These are phyloP conservation scores for Termitomyces sp. DNA, from an alignment of 768 basidiomycete genomes.

Conservation along the genomic window DNA sequence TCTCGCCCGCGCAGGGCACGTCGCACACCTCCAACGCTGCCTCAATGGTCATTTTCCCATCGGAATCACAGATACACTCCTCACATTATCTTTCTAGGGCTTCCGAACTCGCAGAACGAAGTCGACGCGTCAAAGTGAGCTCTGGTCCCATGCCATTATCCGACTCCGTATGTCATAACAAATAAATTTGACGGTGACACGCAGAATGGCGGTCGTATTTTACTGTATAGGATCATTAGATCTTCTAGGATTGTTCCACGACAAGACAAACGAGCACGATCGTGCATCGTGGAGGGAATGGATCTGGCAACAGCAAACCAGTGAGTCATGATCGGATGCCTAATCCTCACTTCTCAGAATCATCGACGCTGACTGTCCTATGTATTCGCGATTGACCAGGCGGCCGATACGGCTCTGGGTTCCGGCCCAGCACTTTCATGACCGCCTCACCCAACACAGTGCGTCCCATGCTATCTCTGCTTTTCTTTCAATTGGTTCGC, in stretches of 20 bases:
- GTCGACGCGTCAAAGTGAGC: conserved; percentile 71
- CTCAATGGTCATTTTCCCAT: conserved; percentile 41
- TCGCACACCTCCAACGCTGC: conserved; percentile 65
- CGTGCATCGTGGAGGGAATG: conserved; percentile 71
- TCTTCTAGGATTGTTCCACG: conserved; percentile 54
- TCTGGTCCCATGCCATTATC: background rate
- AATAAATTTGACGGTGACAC: background rate
- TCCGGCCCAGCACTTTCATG: conserved; percentile 76
- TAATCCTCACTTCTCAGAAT: background rate
- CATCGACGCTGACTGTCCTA: background rate
- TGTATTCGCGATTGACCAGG: conserved; percentile 31
- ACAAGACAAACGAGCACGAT: conserved; percentile 48
- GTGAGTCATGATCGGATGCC: conserved; percentile 44
- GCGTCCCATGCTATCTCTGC: conserved; percentile 7
- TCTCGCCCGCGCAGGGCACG: conserved; percentile 53
- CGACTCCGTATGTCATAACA: conserved; percentile 8
- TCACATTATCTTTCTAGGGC: conserved; percentile 30
- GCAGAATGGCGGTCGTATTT: conserved; percentile 81
- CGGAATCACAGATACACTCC: conserved; percentile 1
- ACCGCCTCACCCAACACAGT: conserved; percentile 26
- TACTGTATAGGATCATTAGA: conserved; percentile 89
- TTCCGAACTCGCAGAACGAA: conserved; percentile 69
- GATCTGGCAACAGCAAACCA: conserved; percentile 87
- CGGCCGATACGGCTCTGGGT: conserved; percentile 63
- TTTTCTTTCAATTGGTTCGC: background rate